These are phyloP conservation scores for Fusarium robinianum DNA, from an alignment of 2,329 filamentous ascomycete genomes.

Conservation along the genomic window DNA sequence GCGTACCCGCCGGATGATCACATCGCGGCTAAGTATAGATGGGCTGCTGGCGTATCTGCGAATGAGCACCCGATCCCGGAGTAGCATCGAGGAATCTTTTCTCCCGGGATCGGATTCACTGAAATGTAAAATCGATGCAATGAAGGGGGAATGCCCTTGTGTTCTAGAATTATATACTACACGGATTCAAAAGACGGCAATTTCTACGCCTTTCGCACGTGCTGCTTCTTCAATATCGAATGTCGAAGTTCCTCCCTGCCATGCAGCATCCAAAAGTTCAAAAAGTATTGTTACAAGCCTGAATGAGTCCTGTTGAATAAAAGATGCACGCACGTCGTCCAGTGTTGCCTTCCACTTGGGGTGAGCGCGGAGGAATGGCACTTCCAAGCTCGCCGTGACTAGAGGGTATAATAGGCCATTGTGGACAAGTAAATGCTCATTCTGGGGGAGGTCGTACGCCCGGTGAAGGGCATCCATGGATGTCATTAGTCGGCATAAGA, in stretches of 20 bases:
- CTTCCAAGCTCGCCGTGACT: conserved; percentile 26
- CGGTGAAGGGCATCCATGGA: conserved; percentile 31
- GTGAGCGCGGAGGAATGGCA: conserved; percentile 21
- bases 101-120: too few species aligned
- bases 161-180: too few species aligned
- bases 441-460: conserved; percentile 26
- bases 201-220: conserved; percentile 12
- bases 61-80: conserved; percentile 29
- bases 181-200: conserved; percentile 31
- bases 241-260: conserved; percentile 24
- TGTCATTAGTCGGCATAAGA: conserved; percentile 29
- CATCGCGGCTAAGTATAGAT: conserved; percentile 54
- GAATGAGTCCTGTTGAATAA: conserved; percentile 16
- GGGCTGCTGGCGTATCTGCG: conserved; percentile 35
- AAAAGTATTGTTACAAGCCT: conserved; percentile 20
- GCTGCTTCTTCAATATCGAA: conserved; percentile 28
- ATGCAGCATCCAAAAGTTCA: conserved; percentile 26
- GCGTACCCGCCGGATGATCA: conserved; percentile 57
- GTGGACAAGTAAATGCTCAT: conserved; percentile 26
- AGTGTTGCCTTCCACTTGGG: conserved; percentile 24
- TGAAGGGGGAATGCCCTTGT: too few species aligned
- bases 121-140: too few species aligned
- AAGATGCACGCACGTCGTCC: conserved; percentile 18
- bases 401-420: conserved; percentile 29
- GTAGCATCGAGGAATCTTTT: not conserved